Conservation (phyloP, 257 asterid genomes). For the Voacanga thouarsii region DNA sequence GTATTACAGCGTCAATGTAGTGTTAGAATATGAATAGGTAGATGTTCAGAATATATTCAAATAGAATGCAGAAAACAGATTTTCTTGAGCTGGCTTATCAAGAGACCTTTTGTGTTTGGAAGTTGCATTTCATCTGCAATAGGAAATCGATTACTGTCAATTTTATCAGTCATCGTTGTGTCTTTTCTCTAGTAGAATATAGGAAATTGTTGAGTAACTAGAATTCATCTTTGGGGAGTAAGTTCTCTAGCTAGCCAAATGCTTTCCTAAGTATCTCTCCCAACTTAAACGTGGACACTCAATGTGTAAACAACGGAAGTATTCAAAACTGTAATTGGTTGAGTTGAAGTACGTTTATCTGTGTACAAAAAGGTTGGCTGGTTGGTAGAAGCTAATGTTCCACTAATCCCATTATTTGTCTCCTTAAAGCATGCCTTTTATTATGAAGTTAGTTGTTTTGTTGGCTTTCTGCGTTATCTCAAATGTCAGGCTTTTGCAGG, state of each 20-base stretch:
- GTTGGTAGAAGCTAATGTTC: not conserved
- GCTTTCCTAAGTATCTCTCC: not conserved
- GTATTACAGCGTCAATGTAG: not conserved
- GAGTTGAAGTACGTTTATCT: not conserved
- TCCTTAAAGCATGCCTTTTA: not conserved
- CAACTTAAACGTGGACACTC: not conserved
- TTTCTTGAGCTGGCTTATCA: not conserved
- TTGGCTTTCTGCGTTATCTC: not conserved
- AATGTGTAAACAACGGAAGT: not conserved
- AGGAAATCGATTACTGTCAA: no score
- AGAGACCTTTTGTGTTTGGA: not conserved
- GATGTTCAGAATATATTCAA: not conserved
- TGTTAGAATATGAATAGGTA: not conserved
- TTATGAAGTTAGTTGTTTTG: not conserved
- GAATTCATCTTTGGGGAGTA: not conserved
- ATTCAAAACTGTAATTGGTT: not conserved
- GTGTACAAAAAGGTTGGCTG: not conserved
- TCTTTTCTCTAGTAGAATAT: not conserved
- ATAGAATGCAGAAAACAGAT: not conserved
- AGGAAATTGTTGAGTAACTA: not conserved
- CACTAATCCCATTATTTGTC: not conserved
- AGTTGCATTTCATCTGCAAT: not conserved
- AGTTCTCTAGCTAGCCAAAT: not conserved
- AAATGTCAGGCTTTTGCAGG: slow-evolving; percentile 38
- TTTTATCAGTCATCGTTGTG: not conserved